Base-by-base conservation (phyloP, 257 asterid species). In the Pogostemon cablin region DNA sequence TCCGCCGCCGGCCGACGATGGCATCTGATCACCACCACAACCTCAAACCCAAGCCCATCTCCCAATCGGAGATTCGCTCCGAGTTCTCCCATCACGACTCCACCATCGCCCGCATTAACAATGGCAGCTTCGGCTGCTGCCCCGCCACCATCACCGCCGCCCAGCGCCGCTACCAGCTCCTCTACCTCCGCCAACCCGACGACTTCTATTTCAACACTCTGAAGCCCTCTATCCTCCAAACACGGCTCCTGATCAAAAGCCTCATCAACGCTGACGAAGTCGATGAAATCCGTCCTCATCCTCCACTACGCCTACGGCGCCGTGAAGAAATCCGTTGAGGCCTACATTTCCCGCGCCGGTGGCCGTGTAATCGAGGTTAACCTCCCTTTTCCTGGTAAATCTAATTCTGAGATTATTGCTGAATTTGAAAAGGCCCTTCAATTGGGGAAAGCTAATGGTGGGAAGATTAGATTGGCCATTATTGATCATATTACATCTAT, bases 61-160 rank as follows among this genome's bases (percentile, higher is more conserved):
- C 84, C 44, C 68, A 39, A 3, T 40, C 82, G 3, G 91, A 92
- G 75, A 60, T 92, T 74, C 84, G 74, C 2, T 67, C 76, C 6
- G 96, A 92, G 37, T 92, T 92, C 90, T 71, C 90, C 67, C 97
- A 90, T 76, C 96, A 92, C 84, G 92, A 88, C 72, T 80, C 89
- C 0, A 2, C 80, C 6, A 6, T 85, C 15, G 91, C 98, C 39
- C 96, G 96, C 58, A 83, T 92, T 37, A 92, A 90, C 85, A 92
- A 92, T 83, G 98, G 93, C 68, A 92, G 96, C 84, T 86, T 92
- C 81, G 97, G 98, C 15, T 83, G 91, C 77, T 92, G 96, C 76
- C 98, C 98, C 2, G 77, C 87, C 69, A 57, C 97, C 68, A 67
- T 92, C 69, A 80, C 90, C 80, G 77, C 92, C 62, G 90, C 90